These are phyloP conservation scores for Ceratocystis variospora DNA, from an alignment of 2,329 filamentous ascomycete species.

Conservation along the genomic window DNA sequence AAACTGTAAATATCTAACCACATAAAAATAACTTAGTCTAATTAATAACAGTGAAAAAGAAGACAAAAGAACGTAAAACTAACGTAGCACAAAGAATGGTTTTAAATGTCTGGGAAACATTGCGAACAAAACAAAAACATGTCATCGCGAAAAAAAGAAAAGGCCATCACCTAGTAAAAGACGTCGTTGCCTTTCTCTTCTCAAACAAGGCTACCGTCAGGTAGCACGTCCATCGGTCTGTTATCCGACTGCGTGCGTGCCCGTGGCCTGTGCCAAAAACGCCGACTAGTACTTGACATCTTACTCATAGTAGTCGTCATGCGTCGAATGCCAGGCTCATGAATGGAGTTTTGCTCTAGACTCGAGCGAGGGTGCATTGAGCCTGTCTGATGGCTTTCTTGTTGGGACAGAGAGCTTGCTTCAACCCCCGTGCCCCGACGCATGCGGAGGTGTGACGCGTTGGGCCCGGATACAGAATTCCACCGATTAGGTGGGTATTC, in stretches of 20 bases:
- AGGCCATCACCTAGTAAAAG: not conserved
- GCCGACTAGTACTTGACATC: constrained; percentile 16
- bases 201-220: constrained; percentile 18
- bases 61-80: not conserved
- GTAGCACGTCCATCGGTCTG: constrained; percentile 13
- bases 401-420: constrained; percentile 11
- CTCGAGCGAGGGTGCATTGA: constrained; percentile 12
- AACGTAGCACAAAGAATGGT: too few relatives aligned
- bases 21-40: not conserved
- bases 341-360: constrained; percentile 13
- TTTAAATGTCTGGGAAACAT: not conserved
- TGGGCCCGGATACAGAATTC: constrained; percentile 12
- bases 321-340: constrained; percentile 12
- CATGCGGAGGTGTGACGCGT: constrained; percentile 11
- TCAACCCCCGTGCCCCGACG: constrained; percentile 12
- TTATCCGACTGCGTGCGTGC: constrained; percentile 17
- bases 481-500: constrained; percentile 6
- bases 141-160: not conserved
- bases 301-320: constrained; percentile 19
- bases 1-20: not conserved
- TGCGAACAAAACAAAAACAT: not conserved
- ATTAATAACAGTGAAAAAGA: not conserved
- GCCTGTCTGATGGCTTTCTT: constrained; percentile 18
- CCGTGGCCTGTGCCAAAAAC: constrained; percentile 16
- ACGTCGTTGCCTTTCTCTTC: not conserved